phyloP scores from a whole-genome alignment of 305 asterid genomes.

The Ajuga reptans region DNA sequence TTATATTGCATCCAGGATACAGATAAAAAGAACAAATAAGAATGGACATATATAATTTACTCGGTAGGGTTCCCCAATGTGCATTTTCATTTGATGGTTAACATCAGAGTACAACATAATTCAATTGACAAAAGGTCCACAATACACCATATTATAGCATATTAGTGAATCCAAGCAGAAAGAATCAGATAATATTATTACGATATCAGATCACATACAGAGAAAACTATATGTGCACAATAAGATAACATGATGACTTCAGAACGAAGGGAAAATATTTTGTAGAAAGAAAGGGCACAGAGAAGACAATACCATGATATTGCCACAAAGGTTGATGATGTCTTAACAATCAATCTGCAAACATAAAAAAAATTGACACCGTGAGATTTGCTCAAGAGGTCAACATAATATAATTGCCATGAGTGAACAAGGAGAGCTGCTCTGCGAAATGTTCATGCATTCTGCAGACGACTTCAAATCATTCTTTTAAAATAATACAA shows the following conservation, averaged over 20 bases:
- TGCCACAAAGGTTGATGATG: not conserved
- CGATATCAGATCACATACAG: too few species aligned
- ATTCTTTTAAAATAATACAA: not conserved
- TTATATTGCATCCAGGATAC: too few species aligned
- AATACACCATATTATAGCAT: not conserved
- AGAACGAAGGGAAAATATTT: not conserved
- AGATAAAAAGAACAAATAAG: not conserved
- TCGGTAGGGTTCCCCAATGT: not conserved
- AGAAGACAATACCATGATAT: conserved; percentile 25
- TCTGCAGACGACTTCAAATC: not conserved
- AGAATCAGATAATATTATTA: too few species aligned
- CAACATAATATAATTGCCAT: not conserved
- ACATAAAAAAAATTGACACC: not conserved
- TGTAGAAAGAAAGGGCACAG: not conserved
- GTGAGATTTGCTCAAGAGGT: not conserved
- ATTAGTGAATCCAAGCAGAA: not conserved
- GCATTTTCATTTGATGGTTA: not conserved
- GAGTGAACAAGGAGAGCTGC: not conserved
- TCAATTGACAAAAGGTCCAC: not conserved
- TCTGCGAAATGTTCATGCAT: not conserved
- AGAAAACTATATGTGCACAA: too few species aligned
- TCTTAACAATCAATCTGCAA: conserved; percentile 21
- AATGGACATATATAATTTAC: not conserved
- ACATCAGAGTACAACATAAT: not conserved
- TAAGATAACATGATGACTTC: too few species aligned